phyloP scores from a whole-genome alignment of 768 basidiomycete species.

The Rhizopogon vinicolor region DNA sequence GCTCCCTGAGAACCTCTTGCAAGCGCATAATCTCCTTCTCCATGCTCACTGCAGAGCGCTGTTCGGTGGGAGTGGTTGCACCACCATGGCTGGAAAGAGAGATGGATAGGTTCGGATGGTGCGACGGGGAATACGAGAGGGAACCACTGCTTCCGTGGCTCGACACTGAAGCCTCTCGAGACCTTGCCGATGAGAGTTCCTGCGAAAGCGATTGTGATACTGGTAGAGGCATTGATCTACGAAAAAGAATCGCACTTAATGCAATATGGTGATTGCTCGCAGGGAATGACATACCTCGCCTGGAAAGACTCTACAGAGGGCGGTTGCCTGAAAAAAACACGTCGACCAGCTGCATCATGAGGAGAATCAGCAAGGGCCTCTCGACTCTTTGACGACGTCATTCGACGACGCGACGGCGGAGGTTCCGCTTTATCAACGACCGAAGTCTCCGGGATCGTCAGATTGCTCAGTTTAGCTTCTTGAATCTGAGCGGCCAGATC shows the following conservation, averaged over 20 bases:
- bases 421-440: constrained; percentile 39
- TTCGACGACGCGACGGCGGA: constrained; percentile 45
- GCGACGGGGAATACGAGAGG: constrained; percentile 55
- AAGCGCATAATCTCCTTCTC: constrained; percentile 95
- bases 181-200: constrained; percentile 88
- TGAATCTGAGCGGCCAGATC: constrained; percentile 89
- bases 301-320: constrained; percentile 85
- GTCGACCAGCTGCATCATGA: constrained; percentile 48
- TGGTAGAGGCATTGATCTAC: constrained; percentile 88
- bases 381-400: constrained; percentile 43
- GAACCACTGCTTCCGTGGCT: constrained; percentile 68
- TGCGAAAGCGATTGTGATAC: constrained; percentile 96
- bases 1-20: constrained; percentile 86
- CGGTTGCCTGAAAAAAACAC: constrained; percentile 86
- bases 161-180: constrained; percentile 78
- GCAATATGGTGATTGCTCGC: constrained; percentile 5
- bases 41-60: constrained; percentile 79
- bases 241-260: constrained; percentile 11
- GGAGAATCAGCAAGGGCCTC: constrained; percentile 40
- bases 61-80: constrained; percentile 31
- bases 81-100: constrained; percentile 40
- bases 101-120: constrained; percentile 56
- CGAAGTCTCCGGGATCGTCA: constrained; percentile 37
- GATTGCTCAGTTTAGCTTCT: constrained; percentile 69
- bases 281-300: constrained; percentile 53